Conservation (phyloP, 2,329 filamentous ascomycete species). For the Fusarium burgessii region DNA sequence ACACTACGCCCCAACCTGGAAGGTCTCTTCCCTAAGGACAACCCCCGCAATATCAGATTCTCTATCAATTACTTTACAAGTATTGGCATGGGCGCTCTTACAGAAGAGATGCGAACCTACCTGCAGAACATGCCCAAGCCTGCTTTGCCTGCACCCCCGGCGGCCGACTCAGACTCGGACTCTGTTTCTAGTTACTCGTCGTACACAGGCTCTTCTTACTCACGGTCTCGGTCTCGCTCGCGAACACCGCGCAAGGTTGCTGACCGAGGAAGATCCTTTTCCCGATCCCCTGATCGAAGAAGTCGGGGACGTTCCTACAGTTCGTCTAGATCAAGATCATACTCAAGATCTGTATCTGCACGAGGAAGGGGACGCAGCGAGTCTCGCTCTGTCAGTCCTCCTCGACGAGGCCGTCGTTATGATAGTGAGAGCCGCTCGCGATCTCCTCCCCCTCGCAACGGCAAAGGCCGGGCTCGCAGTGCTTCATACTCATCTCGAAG, state of each 20-base stretch:
- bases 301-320: slow-evolving; percentile 45
- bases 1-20: slow-evolving; percentile 81
- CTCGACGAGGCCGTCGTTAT: slow-evolving; percentile 43
- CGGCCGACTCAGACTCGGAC: slow-evolving; percentile 73
- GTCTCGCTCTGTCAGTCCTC: slow-evolving; percentile 50
- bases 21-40: slow-evolving; percentile 90
- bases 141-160: slow-evolving; percentile 73
- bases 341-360: slow-evolving; percentile 56
- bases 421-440: slow-evolving; percentile 46
- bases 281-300: slow-evolving; percentile 46
- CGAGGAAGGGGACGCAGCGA: slow-evolving; percentile 38
- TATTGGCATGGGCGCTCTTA: slow-evolving; percentile 94
- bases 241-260: slow-evolving; percentile 50
- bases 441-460: slow-evolving; percentile 47
- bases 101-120: slow-evolving; percentile 93
- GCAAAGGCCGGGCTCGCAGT: slow-evolving; percentile 45
- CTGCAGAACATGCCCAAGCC: slow-evolving; percentile 92
- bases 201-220: slow-evolving; percentile 73
- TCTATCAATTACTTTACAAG: slow-evolving; percentile 99
- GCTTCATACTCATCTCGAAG: slow-evolving; percentile 50
- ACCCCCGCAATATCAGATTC: slow-evolving; percentile 91
- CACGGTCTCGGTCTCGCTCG: slow-evolving; percentile 61
- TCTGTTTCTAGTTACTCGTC: slow-evolving; percentile 85
- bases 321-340: slow-evolving; percentile 58
- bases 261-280: slow-evolving; percentile 47